Evolutionary conservation across 2,329 filamentous ascomycete species (phyloP).

Genomic region (Periconia sp.): DNA sequence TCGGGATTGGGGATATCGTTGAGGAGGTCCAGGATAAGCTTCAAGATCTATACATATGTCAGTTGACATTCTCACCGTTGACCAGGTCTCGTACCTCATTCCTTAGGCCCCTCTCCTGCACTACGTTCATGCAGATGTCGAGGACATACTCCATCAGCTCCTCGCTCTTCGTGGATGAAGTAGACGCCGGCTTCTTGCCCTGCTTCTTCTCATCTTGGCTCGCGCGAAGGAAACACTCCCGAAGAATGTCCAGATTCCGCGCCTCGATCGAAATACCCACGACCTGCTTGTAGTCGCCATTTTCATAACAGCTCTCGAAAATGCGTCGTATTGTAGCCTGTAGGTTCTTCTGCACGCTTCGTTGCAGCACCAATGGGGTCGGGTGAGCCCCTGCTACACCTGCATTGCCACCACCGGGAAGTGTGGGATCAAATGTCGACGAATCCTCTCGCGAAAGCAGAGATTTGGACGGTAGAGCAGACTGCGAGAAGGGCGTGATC

Average conservation of each 20-base stretch:
- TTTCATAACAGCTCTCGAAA: conserved; percentile 86
- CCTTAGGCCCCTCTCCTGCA: conserved; percentile 88
- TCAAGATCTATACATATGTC: conserved; percentile 69
- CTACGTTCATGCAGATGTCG: conserved; percentile 95
- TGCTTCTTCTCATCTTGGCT: conserved; percentile 79
- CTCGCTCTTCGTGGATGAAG: conserved; percentile 70
- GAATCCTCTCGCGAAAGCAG: conserved; percentile 83
- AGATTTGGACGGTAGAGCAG: conserved; percentile 89
- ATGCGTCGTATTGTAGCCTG: conserved; percentile 85
- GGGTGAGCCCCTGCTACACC: conserved; percentile 61
- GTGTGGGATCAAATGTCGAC: conserved; percentile 64
- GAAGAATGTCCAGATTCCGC: conserved; percentile 86
- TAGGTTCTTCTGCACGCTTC: conserved; percentile 78
- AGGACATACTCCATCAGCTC: conserved; percentile 97
- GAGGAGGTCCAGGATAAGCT: conserved; percentile 91
- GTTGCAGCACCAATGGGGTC: conserved; percentile 69
- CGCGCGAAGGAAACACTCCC: conserved; percentile 85
- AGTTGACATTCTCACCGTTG: conserved; percentile 8
- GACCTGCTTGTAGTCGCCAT: conserved; percentile 91
- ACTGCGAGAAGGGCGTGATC: conserved; percentile 94
- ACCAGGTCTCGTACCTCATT: conserved; percentile 59
- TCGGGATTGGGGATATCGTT: conserved; percentile 92
- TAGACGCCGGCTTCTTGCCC: conserved; percentile 63
- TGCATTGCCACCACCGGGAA: conserved; percentile 62
- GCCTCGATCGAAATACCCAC: conserved; percentile 97